A percentile compares a stretch with the other conserved stretches of the same genome.
Conservation (phyloP, 164 flowering plant species). For the Paratinospora sagittata region DNA sequence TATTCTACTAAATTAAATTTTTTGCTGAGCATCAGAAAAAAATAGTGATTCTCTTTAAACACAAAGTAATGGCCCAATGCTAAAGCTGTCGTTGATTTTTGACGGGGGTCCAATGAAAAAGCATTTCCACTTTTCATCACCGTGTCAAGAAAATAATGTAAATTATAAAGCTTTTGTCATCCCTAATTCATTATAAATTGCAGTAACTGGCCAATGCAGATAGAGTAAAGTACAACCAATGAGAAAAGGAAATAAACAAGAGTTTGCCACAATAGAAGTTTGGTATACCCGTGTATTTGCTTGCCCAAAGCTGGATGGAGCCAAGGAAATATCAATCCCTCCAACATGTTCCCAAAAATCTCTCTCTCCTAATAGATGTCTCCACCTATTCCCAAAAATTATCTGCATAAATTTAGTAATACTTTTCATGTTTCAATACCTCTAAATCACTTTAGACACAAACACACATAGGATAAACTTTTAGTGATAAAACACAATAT, state of each 20-base stretch:
- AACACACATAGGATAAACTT: neutral
- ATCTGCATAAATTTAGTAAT: slow-evolving; percentile 41
- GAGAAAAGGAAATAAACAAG: neutral
- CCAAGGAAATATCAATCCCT: slow-evolving; percentile 81
- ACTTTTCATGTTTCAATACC: slow-evolving; percentile 10
- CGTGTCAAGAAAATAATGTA: neutral
- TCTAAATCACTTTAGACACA: neutral
- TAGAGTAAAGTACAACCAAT: neutral
- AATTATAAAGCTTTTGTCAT: neutral
- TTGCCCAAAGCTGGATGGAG: slow-evolving; percentile 97
- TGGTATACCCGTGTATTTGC: slow-evolving; percentile 74
- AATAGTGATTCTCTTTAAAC: neutral
- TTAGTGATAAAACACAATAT: neutral
- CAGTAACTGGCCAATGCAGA: neutral
- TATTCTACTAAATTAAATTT: no score
- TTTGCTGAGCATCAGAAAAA: neutral
- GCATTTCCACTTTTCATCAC: neutral
- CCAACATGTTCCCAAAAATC: slow-evolving; percentile 98
- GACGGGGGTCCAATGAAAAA: neutral
- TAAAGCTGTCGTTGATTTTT: neutral
- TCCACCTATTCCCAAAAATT: slow-evolving; percentile 97
- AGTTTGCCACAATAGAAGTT: neutral
- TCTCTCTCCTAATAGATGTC: slow-evolving; percentile 82
- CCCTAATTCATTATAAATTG: neutral
- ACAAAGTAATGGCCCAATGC: no score